Evolutionary conservation across 228 moss, liverwort and hornwort genomes (phyloP).

Genomic region (Sphagnum magellanicum): DNA sequence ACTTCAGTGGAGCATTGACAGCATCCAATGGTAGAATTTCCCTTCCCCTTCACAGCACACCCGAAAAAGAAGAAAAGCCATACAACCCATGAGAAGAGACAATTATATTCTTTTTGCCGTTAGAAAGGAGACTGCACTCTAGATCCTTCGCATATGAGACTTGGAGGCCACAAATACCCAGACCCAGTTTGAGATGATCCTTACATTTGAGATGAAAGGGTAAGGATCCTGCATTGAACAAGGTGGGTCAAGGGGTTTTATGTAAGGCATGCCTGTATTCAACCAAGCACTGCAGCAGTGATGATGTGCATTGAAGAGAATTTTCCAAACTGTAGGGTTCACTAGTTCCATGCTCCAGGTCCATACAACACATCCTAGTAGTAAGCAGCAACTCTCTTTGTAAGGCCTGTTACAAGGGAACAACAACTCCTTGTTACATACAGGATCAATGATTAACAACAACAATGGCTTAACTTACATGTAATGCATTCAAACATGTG

Average conservation of each 20-base stretch:
- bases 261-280: slow-evolving; percentile 43
- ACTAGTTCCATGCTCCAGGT: slow-evolving; percentile 44
- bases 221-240: background rate
- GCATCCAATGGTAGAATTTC: slow-evolving; percentile 56
- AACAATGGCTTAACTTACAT: too few relatives aligned
- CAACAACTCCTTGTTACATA: background rate
- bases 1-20: slow-evolving; percentile 46
- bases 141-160: background rate
- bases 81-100: background rate
- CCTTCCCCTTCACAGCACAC: slow-evolving; percentile 26
- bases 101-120: background rate
- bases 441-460: too few relatives aligned
- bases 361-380: slow-evolving; percentile 53
- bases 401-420: slow-evolving; percentile 38
- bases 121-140: background rate
- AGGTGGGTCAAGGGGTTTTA: background rate
- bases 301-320: slow-evolving; percentile 72
- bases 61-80: background rate
- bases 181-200: background rate
- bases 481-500: background rate
- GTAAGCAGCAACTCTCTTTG: slow-evolving; percentile 70
- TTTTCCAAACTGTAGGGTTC: slow-evolving; percentile 74
- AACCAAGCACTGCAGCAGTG: slow-evolving; percentile 61
- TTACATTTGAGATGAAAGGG: background rate
- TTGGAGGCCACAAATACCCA: too few relatives aligned